phyloP scores from a whole-genome alignment of 2,329 filamentous ascomycete species.

The Pseudogymnoascus destructans region DNA sequence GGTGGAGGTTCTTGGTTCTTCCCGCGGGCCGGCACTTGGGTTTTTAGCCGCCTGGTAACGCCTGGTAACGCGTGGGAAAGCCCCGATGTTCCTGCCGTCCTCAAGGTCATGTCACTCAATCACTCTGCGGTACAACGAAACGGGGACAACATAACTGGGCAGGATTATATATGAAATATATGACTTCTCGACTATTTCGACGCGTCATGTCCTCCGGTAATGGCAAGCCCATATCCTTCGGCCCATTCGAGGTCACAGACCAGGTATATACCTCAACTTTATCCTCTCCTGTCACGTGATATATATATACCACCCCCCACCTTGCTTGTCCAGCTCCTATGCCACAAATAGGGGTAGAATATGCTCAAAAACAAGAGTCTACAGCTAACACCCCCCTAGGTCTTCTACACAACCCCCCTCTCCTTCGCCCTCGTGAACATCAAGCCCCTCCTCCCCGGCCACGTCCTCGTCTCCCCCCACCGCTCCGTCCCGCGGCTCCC shows the following conservation, averaged over 20 bases:
- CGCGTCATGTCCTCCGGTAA: constrained; percentile 12
- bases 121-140: background rate
- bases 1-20: background rate
- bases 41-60: background rate
- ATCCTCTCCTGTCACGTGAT: background rate
- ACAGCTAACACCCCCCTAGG: constrained; percentile 35
- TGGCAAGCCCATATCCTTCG: constrained; percentile 48
- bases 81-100: background rate
- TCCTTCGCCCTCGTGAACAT: constrained; percentile 89
- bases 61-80: background rate
- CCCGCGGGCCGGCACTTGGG: constrained; percentile 1
- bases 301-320: background rate
- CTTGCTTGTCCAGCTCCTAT: background rate
- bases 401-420: constrained; percentile 70
- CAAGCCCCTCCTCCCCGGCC: constrained; percentile 84
- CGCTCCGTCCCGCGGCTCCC: constrained; percentile 53
- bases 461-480: constrained; percentile 78
- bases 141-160: background rate
- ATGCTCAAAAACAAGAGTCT: background rate
- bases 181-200: background rate
- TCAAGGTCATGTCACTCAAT: background rate
- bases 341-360: background rate
- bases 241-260: constrained; percentile 60
- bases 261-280: constrained; percentile 39
- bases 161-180: background rate